These are phyloP conservation scores for Pestalotiopsis sp. DNA, from an alignment of 2,329 filamentous ascomycete genomes.

Conservation along the genomic window DNA sequence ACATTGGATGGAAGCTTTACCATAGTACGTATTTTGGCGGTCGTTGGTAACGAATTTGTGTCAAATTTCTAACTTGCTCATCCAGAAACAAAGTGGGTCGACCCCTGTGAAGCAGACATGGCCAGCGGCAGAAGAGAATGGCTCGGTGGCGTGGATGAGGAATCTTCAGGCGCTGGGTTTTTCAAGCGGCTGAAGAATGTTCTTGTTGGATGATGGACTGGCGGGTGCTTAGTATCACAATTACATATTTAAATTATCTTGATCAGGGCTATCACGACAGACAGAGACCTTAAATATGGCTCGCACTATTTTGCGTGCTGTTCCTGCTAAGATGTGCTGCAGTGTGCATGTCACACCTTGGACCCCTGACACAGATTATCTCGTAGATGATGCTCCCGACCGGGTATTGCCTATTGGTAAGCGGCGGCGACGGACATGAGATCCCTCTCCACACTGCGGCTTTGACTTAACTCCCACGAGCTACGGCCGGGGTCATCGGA, in stretches of 20 bases:
- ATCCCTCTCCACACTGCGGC: too few species aligned
- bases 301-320: too few species aligned
- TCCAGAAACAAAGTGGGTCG: not conserved
- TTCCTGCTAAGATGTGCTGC: too few species aligned
- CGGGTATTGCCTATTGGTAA: too few species aligned
- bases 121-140: not conserved
- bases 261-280: not conserved
- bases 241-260: not conserved
- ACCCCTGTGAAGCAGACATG: not conserved
- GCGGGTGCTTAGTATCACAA: not conserved
- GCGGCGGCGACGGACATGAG: too few species aligned
- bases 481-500: too few species aligned
- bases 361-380: too few species aligned
- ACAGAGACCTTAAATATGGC: not conserved
- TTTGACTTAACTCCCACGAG: too few species aligned
- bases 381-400: too few species aligned
- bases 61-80: not conserved
- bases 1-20: conserved; percentile 25
- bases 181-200: not conserved
- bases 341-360: too few species aligned
- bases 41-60: not conserved
- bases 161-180: not conserved
- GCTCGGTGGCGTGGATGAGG: not conserved
- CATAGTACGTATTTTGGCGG: not conserved
- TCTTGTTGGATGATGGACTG: not conserved